Conservation (phyloP, 352 stramenopile species). For the Pythium aphanidermatum region DNA sequence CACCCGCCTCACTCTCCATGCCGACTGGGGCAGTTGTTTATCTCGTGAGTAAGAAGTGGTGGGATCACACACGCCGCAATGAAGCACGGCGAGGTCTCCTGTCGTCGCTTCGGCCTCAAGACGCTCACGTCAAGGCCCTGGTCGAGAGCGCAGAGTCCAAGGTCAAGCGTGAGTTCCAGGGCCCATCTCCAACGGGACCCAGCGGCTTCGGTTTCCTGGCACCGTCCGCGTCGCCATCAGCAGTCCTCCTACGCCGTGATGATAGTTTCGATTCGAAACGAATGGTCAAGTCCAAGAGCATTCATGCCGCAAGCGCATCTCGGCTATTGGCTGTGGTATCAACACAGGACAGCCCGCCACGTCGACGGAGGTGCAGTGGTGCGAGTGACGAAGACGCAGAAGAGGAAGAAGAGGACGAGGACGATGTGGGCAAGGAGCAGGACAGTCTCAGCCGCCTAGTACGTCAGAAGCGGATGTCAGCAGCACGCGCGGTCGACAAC, state of each 20-base stretch:
- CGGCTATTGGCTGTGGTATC: conserved; percentile 1
- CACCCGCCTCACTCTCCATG: conserved; percentile 29
- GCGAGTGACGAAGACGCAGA: conserved; percentile 2
- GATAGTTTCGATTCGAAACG: too few species aligned
- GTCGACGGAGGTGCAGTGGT: neutral
- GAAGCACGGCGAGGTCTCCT: conserved; percentile 41
- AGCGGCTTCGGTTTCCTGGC: neutral
- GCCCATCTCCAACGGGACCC: neutral
- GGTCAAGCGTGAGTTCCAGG: conserved; percentile 25
- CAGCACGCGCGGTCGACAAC: neutral
- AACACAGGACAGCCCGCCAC: conserved; percentile 1
- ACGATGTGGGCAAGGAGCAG: conserved; percentile 8
- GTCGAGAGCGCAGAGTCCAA: conserved; percentile 33
- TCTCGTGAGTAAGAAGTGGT: conserved; percentile 44
- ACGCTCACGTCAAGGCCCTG: conserved; percentile 38
- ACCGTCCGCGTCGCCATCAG: neutral
- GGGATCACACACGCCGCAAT: conserved; percentile 46
- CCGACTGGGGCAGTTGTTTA: conserved; percentile 37
- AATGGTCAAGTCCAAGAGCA: neutral
- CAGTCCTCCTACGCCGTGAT: too few species aligned
- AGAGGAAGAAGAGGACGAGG: conserved; percentile 1
- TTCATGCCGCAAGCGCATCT: conserved; percentile 8
- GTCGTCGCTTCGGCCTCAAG: conserved; percentile 39
- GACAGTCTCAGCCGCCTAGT: conserved; percentile 27
- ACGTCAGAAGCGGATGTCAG: conserved; percentile 9